Evolutionary conservation across 2,329 filamentous ascomycete species (phyloP).

Genomic region (Pseudonectria foliicola): DNA sequence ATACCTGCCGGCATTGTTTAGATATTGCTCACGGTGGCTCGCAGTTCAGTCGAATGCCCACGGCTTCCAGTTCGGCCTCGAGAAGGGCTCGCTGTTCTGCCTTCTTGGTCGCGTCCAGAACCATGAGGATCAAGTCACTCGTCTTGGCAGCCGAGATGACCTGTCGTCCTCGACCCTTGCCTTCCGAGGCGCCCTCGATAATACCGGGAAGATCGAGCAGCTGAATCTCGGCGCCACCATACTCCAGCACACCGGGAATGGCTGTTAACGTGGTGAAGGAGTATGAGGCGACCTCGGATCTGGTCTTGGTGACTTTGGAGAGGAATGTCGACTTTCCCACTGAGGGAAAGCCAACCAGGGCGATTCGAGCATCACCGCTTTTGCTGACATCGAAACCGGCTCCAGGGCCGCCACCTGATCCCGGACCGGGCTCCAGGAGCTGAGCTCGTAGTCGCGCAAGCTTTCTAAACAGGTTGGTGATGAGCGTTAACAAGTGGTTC

Average conservation of each 20-base stretch:
- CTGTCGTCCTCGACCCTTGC: slow-evolving; percentile 90
- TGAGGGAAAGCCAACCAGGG: slow-evolving; percentile 95
- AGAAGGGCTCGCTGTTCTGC: slow-evolving; percentile 85
- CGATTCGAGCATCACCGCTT: slow-evolving; percentile 91
- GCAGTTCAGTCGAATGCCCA: slow-evolving; percentile 87
- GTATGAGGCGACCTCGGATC: slow-evolving; percentile 91
- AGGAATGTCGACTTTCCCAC: slow-evolving; percentile 98
- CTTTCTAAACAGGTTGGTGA: slow-evolving; percentile 54
- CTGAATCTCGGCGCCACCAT: slow-evolving; percentile 96
- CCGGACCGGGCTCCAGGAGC: slow-evolving; percentile 80
- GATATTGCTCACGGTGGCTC: slow-evolving; percentile 65
- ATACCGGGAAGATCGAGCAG: slow-evolving; percentile 96
- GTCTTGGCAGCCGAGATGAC: slow-evolving; percentile 98
- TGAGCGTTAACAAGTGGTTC: neutral
- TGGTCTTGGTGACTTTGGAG: slow-evolving; percentile 98
- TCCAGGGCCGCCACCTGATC: slow-evolving; percentile 69
- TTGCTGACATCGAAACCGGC: slow-evolving; percentile 92
- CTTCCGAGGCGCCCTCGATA: slow-evolving; percentile 92
- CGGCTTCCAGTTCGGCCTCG: slow-evolving; percentile 88
- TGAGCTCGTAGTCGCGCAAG: slow-evolving; percentile 91
- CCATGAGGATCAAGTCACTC: slow-evolving; percentile 93
- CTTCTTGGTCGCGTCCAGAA: slow-evolving; percentile 92
- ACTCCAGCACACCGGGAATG: slow-evolving; percentile 94
- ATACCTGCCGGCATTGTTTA: neutral
- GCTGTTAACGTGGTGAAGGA: slow-evolving; percentile 96